Evolutionary conservation across 2,329 filamentous ascomycete genomes (phyloP).

Genomic region (Phyllosticta citrichinensis): DNA sequence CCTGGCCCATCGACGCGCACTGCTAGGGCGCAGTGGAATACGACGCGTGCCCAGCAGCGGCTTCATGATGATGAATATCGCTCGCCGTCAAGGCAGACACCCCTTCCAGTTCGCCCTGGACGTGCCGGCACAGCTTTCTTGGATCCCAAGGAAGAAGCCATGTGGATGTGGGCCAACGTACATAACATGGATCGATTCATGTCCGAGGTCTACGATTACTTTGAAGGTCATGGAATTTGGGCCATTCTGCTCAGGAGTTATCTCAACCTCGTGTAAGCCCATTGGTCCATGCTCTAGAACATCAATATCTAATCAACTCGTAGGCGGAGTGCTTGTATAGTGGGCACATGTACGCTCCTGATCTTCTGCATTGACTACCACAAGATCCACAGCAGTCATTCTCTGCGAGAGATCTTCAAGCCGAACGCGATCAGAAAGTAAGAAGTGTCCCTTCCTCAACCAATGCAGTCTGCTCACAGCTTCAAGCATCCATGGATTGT

Average conservation of each 20-base stretch:
- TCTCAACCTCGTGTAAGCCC: slow-evolving; percentile 60
- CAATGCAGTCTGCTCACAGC: background rate
- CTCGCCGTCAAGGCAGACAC: slow-evolving; percentile 5
- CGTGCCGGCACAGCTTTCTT: slow-evolving; percentile 18
- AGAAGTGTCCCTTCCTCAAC: background rate
- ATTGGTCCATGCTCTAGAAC: background rate
- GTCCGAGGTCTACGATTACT: slow-evolving; percentile 78
- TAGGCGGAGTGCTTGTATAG: slow-evolving; percentile 72
- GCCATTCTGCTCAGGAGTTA: slow-evolving; percentile 67
- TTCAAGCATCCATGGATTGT: slow-evolving; percentile 61
- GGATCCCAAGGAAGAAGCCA: slow-evolving; percentile 63
- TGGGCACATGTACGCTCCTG: slow-evolving; percentile 72
- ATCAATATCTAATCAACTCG: slow-evolving; percentile 1
- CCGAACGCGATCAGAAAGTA: slow-evolving; percentile 57
- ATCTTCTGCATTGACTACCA: slow-evolving; percentile 78
- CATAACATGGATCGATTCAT: slow-evolving; percentile 83
- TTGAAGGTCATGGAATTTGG: slow-evolving; percentile 70
- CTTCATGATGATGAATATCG: slow-evolving; percentile 29
- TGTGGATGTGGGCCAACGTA: slow-evolving; percentile 91
- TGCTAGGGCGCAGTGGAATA: slow-evolving; percentile 41
- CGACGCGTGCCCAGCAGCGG: slow-evolving; percentile 36
- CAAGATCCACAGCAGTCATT: slow-evolving; percentile 57
- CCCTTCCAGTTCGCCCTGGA: slow-evolving; percentile 7
- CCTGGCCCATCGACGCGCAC: slow-evolving; percentile 34
- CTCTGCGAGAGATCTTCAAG: slow-evolving; percentile 51